Conservation (phyloP, 768 basidiomycete genomes). For the Chiua virens region DNA sequence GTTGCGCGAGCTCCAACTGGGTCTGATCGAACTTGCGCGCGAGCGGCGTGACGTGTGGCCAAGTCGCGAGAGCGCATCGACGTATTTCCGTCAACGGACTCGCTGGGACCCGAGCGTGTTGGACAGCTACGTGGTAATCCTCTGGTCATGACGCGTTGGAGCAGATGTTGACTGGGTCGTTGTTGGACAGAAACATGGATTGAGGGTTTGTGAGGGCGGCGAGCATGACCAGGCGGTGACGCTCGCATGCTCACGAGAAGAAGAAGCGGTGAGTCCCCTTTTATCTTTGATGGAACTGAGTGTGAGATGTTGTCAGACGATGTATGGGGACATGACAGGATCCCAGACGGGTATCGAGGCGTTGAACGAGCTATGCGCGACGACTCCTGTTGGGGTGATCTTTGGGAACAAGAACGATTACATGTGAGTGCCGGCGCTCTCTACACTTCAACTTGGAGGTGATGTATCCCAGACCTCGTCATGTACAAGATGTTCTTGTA, state of each 20-base stretch:
- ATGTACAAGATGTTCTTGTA: conserved; percentile 33
- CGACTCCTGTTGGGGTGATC: conserved; percentile 52
- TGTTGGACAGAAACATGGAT: conserved; percentile 43
- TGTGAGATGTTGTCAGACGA: conserved; percentile 40
- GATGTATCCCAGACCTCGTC: conserved; percentile 25
- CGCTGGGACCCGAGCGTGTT: conserved; percentile 57
- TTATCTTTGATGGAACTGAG: not conserved
- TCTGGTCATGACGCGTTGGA: not conserved
- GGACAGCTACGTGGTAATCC: conserved; percentile 51
- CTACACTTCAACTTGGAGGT: not conserved
- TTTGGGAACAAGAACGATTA: conserved; percentile 53
- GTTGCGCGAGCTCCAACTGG: conserved; percentile 39
- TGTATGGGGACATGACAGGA: conserved; percentile 62
- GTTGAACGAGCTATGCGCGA: conserved; percentile 40
- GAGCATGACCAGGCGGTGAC: conserved; percentile 39
- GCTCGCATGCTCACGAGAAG: conserved; percentile 58
- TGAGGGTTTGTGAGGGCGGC: conserved; percentile 38
- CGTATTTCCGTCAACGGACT: conserved; percentile 35
- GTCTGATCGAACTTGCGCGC: conserved; percentile 47
- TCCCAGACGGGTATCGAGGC: conserved; percentile 51
- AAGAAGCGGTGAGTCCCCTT: conserved; percentile 54
- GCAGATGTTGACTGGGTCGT: not conserved
- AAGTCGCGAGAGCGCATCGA: conserved; percentile 41
- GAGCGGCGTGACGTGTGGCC: conserved; percentile 55
- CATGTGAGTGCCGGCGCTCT: conserved; percentile 38